Conservation (phyloP, 164 flowering plant genomes). For the Tetracentron sinense region DNA sequence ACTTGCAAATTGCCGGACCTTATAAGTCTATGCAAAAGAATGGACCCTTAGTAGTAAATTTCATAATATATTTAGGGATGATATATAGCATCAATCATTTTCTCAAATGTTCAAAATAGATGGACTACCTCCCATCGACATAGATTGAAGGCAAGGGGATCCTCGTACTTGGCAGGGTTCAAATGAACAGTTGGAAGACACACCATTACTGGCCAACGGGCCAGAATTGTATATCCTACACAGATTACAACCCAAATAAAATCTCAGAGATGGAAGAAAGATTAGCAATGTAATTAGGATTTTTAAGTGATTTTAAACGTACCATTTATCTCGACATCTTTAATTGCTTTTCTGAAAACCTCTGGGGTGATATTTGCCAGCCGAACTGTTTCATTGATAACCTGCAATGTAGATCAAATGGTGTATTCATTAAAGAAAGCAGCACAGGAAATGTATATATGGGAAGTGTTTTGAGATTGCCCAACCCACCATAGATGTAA, state of each 20-base stretch:
- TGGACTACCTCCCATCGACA: conserved; percentile 12
- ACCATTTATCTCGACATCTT: conserved; percentile 58
- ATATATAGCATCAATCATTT: too few relatives aligned
- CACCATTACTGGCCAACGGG: conserved; percentile 10
- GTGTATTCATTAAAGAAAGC: too few relatives aligned
- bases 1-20: too few relatives aligned
- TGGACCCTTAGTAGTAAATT: too few relatives aligned
- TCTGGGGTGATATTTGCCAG: conserved; percentile 72
- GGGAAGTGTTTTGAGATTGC: not conserved
- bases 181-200: conserved; percentile 9
- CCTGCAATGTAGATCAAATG: conserved; percentile 30
- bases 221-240: conserved; percentile 14
- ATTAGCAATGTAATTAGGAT: not conserved
- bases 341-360: conserved; percentile 57
- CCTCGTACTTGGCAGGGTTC: conserved; percentile 8
- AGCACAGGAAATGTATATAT: too few relatives aligned
- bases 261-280: not conserved
- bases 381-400: conserved; percentile 70
- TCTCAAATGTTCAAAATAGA: too few relatives aligned
- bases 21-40: too few relatives aligned
- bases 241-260: not conserved
- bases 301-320: conserved; percentile 6
- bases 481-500: conserved; percentile 51
- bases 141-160: conserved; percentile 16
- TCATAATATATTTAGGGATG: too few relatives aligned